Percentiles rank a stretch among this genome's conserved stretches.
Conservation (phyloP, 148 eudicot genomes). For the Nepenthes gracilis region DNA sequence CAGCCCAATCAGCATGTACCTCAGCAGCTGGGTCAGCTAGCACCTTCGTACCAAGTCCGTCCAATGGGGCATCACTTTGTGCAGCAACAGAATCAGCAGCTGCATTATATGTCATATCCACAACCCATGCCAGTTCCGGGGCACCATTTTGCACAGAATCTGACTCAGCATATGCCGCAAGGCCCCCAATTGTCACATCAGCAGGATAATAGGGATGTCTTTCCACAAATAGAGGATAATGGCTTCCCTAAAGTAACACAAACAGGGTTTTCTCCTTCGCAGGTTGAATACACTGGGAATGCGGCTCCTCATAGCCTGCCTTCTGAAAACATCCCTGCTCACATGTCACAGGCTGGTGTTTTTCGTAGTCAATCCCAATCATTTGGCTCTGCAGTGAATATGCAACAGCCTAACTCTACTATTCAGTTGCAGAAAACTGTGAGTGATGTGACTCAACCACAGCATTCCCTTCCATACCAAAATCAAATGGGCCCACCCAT, state of each 20-base stretch:
- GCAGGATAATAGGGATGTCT: slow-evolving; percentile 42
- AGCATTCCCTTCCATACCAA: slow-evolving; percentile 42
- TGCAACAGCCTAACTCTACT: slow-evolving; percentile 35
- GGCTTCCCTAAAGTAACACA: slow-evolving; percentile 40
- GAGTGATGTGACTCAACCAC: slow-evolving; percentile 32
- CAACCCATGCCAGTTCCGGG: slow-evolving; percentile 39
- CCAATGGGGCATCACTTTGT: slow-evolving; percentile 24
- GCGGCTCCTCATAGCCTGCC: slow-evolving; percentile 28
- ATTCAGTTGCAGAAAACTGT: slow-evolving; percentile 27
- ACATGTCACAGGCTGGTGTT: slow-evolving; percentile 31
- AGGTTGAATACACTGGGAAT: slow-evolving; percentile 29
- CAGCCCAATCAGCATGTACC: slow-evolving; percentile 34
- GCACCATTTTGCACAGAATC: slow-evolving; percentile 40
- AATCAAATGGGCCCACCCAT: slow-evolving; percentile 46
- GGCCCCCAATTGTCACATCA: slow-evolving; percentile 40
- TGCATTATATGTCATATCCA: slow-evolving; percentile 44
- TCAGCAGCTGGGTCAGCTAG: slow-evolving; percentile 28
- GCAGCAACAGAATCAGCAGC: slow-evolving; percentile 32
- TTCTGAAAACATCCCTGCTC: slow-evolving; percentile 23
- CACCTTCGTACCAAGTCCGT: slow-evolving; percentile 32
- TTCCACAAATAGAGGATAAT: slow-evolving; percentile 40
- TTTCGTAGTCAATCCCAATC: slow-evolving; percentile 33
- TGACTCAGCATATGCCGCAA: slow-evolving; percentile 40
- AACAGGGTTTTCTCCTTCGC: slow-evolving; percentile 30
- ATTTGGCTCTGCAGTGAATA: slow-evolving; percentile 29